These are phyloP conservation scores for Pseudonectria buxi DNA, from an alignment of 2,329 filamentous ascomycete species.

Conservation along the genomic window DNA sequence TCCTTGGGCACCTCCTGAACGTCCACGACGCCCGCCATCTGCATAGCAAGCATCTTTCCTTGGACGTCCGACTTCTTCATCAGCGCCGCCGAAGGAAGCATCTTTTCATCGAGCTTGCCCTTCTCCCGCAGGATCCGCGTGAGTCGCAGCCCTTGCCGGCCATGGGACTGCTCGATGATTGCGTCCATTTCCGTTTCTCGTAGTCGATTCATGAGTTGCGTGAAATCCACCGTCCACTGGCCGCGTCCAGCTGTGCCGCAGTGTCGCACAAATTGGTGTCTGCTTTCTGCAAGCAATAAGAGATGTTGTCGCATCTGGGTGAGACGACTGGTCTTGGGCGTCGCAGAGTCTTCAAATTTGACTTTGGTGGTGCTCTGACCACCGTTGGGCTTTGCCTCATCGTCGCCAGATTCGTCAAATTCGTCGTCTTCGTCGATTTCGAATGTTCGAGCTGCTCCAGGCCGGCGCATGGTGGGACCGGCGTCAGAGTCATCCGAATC, in stretches of 20 bases:
- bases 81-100: constrained; percentile 70
- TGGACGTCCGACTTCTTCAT: constrained; percentile 83
- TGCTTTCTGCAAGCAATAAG: constrained; percentile 63
- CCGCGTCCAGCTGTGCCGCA: constrained; percentile 56
- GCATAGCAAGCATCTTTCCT: constrained; percentile 76
- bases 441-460: constrained; percentile 6
- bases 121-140: constrained; percentile 77
- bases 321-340: constrained; percentile 39
- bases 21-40: constrained; percentile 79
- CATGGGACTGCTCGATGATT: constrained; percentile 71
- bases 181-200: constrained; percentile 75
- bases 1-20: constrained; percentile 93
- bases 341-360: constrained; percentile 44
- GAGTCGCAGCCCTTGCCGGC: constrained; percentile 71
- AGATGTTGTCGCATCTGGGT: constrained; percentile 65
- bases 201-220: constrained; percentile 61
- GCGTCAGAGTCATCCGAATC: constrained; percentile 31
- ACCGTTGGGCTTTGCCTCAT: constrained; percentile 11
- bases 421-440: constrained; percentile 27
- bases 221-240: constrained; percentile 80
- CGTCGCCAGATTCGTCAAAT: constrained; percentile 28
- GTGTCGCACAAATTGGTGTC: constrained; percentile 61
- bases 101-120: constrained; percentile 93
- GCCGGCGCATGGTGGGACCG: constrained; percentile 14
- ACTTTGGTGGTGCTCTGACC: constrained; percentile 37